Conservation (phyloP, 768 basidiomycete genomes). For the Krasilnikovozyma curviuscula region DNA sequence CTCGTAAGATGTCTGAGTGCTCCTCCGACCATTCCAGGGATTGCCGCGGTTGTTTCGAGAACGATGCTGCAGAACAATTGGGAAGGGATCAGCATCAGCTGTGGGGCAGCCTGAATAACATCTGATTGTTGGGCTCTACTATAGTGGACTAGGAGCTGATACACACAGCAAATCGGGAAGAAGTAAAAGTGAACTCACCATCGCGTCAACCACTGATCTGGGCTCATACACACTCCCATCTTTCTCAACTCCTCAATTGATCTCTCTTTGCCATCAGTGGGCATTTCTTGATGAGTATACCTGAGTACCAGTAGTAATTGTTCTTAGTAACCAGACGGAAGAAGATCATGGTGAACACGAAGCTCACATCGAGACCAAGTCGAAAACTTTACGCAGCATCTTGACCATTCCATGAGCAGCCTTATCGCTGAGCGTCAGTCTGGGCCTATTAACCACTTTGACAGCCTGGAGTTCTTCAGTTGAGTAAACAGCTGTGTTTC, state of each 20-base stretch:
- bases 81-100: conserved; percentile 38
- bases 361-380: conserved; percentile 36
- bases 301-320: no score
- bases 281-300: no score
- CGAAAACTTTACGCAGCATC: conserved; percentile 41
- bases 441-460: conserved; percentile 44
- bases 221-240: conserved; percentile 52
- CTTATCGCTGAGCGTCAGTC: conserved; percentile 51
- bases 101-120: neutral
- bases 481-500: no score
- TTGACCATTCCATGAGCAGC: conserved; percentile 46
- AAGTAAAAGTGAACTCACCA: no score
- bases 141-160: neutral
- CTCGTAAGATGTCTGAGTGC: conserved; percentile 62
- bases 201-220: conserved; percentile 56
- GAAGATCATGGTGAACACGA: no score
- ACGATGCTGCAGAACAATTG: neutral
- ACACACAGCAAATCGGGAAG: neutral
- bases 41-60: conserved; percentile 78
- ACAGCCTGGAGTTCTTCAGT: conserved; percentile 34
- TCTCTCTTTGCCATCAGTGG: conserved; percentile 36
- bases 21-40: conserved; percentile 36
- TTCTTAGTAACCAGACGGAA: no score
- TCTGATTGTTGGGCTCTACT: conserved; percentile 20
- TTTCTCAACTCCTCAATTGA: conserved; percentile 52